Conservation (phyloP, 2,329 filamentous ascomycete genomes). For the Alternaria incomplexa region DNA sequence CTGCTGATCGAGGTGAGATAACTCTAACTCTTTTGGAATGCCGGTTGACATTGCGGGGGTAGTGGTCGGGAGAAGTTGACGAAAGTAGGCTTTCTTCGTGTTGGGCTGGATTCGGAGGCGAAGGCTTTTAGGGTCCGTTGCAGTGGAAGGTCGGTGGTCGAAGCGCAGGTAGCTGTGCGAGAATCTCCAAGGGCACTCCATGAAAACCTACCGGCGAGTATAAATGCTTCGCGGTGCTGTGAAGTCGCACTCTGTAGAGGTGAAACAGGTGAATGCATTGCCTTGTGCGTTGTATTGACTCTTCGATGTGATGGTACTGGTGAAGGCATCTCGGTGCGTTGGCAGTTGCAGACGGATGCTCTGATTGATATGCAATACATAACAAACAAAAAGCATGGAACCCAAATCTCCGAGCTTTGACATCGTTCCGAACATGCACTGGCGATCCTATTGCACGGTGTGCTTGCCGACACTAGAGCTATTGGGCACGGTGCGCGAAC, state of each 20-base stretch:
- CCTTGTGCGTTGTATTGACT: background rate
- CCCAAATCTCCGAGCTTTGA: background rate
- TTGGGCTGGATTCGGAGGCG: background rate
- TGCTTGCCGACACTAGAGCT: background rate
- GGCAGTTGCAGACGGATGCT: background rate
- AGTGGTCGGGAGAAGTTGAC: background rate
- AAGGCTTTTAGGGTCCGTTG: background rate
- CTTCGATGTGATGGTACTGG: background rate
- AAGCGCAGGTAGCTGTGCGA: background rate
- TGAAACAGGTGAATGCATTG: background rate
- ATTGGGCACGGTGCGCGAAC: background rate
- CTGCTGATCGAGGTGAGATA: constrained; percentile 25
- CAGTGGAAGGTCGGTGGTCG: background rate
- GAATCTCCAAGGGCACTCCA: background rate
- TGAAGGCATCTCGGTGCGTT: background rate
- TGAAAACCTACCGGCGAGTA: background rate
- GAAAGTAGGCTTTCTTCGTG: background rate
- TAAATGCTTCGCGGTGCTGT: constrained; percentile 1
- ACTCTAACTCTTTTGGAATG: constrained; percentile 11
- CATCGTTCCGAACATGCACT: background rate
- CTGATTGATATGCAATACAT: background rate
- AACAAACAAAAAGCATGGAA: background rate
- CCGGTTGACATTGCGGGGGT: background rate
- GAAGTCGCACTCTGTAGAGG: background rate
- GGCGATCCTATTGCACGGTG: background rate